Percentiles rank a stretch among this genome's conserved stretches.
phyloP scores from a whole-genome alignment of 345 rosid species.

The Eucalyptus rudis region DNA sequence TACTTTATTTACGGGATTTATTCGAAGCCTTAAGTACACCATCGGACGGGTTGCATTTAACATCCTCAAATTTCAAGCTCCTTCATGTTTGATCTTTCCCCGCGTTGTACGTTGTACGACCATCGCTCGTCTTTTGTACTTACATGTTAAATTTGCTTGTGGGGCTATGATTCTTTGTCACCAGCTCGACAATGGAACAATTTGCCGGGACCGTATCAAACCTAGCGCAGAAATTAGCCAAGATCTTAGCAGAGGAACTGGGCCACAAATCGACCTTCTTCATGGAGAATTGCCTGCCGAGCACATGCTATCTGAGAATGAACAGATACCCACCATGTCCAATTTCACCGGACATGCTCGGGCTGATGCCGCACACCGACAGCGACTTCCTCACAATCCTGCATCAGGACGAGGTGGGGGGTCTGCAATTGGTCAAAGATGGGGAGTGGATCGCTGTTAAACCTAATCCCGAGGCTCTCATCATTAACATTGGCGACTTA shows the following conservation, averaged over 20 bases:
- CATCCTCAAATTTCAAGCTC: not conserved
- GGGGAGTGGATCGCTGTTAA: slow-evolving; percentile 78
- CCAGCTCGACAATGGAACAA: slow-evolving; percentile 55
- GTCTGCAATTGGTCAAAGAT: slow-evolving; percentile 72
- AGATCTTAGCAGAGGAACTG: slow-evolving; percentile 48
- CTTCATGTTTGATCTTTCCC: not conserved
- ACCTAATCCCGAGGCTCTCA: slow-evolving; percentile 72
- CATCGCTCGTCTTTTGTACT: not conserved
- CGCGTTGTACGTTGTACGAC: not conserved
- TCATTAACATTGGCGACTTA: slow-evolving; percentile 82
- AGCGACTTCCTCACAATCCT: slow-evolving; percentile 92
- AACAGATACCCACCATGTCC: slow-evolving; percentile 88
- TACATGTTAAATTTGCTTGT: not conserved
- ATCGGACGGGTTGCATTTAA: not conserved
- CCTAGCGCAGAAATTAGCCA: slow-evolving; percentile 54
- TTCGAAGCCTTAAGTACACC: not conserved
- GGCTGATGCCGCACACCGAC: slow-evolving; percentile 90
- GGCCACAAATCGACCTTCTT: slow-evolving; percentile 43
- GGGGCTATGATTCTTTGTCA: too few species aligned
- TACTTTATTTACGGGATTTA: not conserved
- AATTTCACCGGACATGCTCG: slow-evolving; percentile 30
- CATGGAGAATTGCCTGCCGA: slow-evolving; percentile 51
- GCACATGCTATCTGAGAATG: slow-evolving; percentile 75
- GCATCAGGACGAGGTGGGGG: slow-evolving; percentile 86
- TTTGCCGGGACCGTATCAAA: slow-evolving; percentile 49